phyloP scores from a whole-genome alignment of 1,284 basidiomycete genomes.

The Moesziomyces sp. region DNA sequence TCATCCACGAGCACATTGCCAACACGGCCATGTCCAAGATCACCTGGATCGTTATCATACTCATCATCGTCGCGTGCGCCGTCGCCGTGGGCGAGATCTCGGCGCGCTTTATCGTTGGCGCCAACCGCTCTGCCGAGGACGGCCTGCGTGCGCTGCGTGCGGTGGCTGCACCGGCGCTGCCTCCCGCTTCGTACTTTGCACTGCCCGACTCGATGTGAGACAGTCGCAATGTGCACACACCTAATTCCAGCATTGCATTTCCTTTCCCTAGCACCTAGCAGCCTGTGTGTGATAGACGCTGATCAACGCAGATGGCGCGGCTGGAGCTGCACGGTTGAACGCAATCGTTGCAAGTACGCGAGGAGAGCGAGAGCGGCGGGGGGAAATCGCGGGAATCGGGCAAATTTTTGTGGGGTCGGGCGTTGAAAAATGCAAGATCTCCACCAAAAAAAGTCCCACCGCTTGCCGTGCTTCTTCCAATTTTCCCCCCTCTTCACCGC shows the following conservation, averaged over 20 bases:
- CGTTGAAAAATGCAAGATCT: too few species aligned
- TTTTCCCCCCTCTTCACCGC: too few species aligned
- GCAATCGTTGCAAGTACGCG: too few species aligned
- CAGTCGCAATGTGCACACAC: neutral
- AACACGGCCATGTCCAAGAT: slow-evolving; percentile 79
- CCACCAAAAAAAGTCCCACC: too few species aligned
- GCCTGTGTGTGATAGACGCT: too few species aligned
- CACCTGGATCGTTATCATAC: slow-evolving; percentile 94
- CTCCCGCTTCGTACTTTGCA: slow-evolving; percentile 7
- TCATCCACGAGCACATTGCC: slow-evolving; percentile 93
- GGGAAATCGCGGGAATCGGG: neutral
- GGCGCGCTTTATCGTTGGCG: slow-evolving; percentile 77
- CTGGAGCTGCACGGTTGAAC: too few species aligned
- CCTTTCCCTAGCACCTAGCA: too few species aligned
- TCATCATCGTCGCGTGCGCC: slow-evolving; percentile 87
- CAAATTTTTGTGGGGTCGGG: neutral
- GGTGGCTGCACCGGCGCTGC: neutral
- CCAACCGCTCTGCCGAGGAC: slow-evolving; percentile 32
- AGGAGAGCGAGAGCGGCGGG: too few species aligned
- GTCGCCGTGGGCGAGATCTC: slow-evolving; percentile 87
- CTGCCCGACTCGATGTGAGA: slow-evolving; percentile 17
- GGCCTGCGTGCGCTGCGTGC: slow-evolving; percentile 12
- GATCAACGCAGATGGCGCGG: too few species aligned
- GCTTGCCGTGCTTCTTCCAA: too few species aligned
- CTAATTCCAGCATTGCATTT: too few species aligned